phyloP scores from a whole-genome alignment of 2,329 filamentous ascomycete genomes.

The Epichloe sylvatica region DNA sequence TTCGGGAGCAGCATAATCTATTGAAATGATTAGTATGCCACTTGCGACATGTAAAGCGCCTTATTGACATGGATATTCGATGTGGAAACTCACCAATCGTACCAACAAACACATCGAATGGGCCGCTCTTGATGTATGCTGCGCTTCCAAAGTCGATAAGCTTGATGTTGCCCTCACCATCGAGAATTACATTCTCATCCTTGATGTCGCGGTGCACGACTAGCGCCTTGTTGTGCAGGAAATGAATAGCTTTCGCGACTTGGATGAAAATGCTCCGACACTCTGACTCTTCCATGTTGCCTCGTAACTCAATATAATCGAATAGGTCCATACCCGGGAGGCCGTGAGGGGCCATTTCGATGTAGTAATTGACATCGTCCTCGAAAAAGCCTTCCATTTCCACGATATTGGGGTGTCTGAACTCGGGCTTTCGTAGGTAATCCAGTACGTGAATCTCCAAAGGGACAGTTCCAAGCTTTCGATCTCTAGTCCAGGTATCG shows the following conservation, averaged over 20 bases:
- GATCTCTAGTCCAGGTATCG: slow-evolving; percentile 94
- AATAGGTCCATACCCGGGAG: slow-evolving; percentile 97
- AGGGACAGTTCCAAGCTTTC: slow-evolving; percentile 83
- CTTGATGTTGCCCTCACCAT: slow-evolving; percentile 91
- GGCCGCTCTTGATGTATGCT: slow-evolving; percentile 94
- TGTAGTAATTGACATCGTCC: slow-evolving; percentile 89
- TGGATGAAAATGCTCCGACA: slow-evolving; percentile 92
- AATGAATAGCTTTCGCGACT: slow-evolving; percentile 77
- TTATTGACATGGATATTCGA: too few species aligned
- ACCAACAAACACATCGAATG: slow-evolving; percentile 97
- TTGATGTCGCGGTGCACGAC: slow-evolving; percentile 98
- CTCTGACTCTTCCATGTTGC: slow-evolving; percentile 92
- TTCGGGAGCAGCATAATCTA: slow-evolving; percentile 97
- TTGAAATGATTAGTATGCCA: slow-evolving; percentile 1
- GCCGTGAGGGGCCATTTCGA: slow-evolving; percentile 93
- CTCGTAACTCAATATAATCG: slow-evolving; percentile 91
- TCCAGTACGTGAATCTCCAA: slow-evolving; percentile 95
- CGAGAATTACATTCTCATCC: slow-evolving; percentile 92
- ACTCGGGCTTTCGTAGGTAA: slow-evolving; percentile 64
- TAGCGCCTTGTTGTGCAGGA: slow-evolving; percentile 76
- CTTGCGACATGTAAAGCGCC: not conserved
- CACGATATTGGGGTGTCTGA: slow-evolving; percentile 55
- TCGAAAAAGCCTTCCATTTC: slow-evolving; percentile 64
- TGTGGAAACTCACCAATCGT: slow-evolving; percentile 64
- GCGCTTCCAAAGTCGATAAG: slow-evolving; percentile 97